phyloP scores from a whole-genome alignment of 371 early-diverging fungal species.

The Apophysomyces sp. region DNA sequence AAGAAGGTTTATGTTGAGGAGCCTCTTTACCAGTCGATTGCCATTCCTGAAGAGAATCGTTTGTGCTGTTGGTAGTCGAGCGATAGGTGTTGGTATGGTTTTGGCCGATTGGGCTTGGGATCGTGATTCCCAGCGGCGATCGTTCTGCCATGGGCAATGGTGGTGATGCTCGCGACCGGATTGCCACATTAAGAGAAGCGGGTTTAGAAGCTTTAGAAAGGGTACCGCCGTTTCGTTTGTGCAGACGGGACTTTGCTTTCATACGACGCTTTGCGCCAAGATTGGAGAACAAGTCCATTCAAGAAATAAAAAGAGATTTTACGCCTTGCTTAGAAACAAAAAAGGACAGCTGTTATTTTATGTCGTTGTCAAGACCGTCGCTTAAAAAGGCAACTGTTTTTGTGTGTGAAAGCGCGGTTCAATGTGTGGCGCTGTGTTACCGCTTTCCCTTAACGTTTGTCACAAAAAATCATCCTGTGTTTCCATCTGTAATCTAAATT shows the following conservation, averaged over 20 bases:
- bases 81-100: neutral
- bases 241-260: neutral
- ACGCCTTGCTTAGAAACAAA: too few species aligned
- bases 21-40: neutral
- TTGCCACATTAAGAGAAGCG: neutral
- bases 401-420: neutral
- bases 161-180: constrained; percentile 3
- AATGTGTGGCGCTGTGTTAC: neutral
- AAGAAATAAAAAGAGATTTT: neutral
- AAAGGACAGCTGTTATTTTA: neutral
- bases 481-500: too few species aligned
- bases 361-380: neutral
- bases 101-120: constrained; percentile 4
- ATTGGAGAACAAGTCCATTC: constrained; percentile 15
- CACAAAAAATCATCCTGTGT: too few species aligned
- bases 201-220: neutral
- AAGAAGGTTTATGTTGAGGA: too few species aligned
- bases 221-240: constrained; percentile 1
- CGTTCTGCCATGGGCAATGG: constrained; percentile 7
- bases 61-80: neutral
- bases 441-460: too few species aligned
- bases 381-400: neutral
- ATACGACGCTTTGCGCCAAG: constrained; percentile 12
- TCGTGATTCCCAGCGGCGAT: constrained; percentile 1
- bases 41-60: neutral